These are phyloP conservation scores for Glycine latifolia DNA, from an alignment of 306 rosid species.

Conservation along the genomic window DNA sequence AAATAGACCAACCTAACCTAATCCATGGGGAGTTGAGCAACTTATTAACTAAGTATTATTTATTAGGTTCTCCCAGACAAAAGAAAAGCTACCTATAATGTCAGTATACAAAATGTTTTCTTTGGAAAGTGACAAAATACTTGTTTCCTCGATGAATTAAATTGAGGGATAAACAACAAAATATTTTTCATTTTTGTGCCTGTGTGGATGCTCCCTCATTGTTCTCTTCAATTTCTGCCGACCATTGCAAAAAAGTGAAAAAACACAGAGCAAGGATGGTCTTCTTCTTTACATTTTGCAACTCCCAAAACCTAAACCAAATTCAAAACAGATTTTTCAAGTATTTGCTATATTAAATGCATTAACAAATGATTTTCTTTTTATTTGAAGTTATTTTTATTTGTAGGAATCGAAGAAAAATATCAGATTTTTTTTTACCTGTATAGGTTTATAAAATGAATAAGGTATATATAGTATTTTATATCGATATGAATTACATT, in stretches of 20 bases:
- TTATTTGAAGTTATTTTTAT: neutral
- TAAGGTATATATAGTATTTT: no score
- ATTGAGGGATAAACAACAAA: neutral
- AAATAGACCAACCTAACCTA: neutral
- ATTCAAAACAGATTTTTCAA: neutral
- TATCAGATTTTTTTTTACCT: no score
- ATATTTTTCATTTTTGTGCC: neutral
- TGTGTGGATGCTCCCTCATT: neutral
- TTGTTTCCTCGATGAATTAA: neutral
- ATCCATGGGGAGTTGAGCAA: neutral
- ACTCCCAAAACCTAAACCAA: neutral
- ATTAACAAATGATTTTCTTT: neutral
- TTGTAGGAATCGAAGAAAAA: no score
- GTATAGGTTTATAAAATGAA: neutral
- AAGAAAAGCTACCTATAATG: neutral
- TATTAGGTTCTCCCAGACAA: slow-evolving; percentile 1
- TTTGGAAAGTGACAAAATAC: neutral
- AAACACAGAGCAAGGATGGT: neutral
- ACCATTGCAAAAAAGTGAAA: neutral
- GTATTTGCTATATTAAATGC: neutral
- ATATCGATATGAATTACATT: no score
- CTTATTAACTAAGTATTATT: neutral
- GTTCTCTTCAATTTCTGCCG: neutral
- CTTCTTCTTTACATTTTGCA: neutral
- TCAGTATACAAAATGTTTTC: neutral